phyloP scores from a whole-genome alignment of 306 rosid genomes.

The Fagus sylvatica region DNA sequence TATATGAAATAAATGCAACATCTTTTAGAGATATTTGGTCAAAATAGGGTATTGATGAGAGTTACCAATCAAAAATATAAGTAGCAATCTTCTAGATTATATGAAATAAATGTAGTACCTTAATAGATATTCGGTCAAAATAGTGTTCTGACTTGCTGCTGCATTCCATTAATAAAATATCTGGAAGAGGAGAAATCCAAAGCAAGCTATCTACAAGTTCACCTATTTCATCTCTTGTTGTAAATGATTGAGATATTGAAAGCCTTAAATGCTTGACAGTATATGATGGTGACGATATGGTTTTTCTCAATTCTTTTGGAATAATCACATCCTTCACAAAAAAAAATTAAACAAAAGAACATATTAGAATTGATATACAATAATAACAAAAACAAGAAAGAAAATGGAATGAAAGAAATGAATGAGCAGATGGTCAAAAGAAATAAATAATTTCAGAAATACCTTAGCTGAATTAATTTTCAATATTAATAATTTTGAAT shows the following conservation, averaged over 20 bases:
- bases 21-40: no score
- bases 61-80: background rate
- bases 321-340: background rate
- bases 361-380: background rate
- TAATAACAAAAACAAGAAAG: background rate
- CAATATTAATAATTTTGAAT: background rate
- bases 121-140: background rate
- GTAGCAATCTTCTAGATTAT: background rate
- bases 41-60: no score
- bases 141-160: background rate
- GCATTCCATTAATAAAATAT: slow-evolving; percentile 7
- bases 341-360: background rate
- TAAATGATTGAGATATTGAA: background rate
- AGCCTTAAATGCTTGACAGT: slow-evolving; percentile 11
- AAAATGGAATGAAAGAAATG: background rate
- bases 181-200: slow-evolving; percentile 21
- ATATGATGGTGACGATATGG: slow-evolving; percentile 8
- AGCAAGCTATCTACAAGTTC: slow-evolving; percentile 18
- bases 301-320: slow-evolving; percentile 18
- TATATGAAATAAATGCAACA: no score
- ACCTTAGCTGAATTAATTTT: background rate
- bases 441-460: background rate
- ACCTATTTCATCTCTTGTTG: background rate
- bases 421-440: background rate
- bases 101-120: background rate